Evolutionary conservation across 2,329 filamentous ascomycete genomes (phyloP).

Genomic region (Emmonsia crescens): DNA sequence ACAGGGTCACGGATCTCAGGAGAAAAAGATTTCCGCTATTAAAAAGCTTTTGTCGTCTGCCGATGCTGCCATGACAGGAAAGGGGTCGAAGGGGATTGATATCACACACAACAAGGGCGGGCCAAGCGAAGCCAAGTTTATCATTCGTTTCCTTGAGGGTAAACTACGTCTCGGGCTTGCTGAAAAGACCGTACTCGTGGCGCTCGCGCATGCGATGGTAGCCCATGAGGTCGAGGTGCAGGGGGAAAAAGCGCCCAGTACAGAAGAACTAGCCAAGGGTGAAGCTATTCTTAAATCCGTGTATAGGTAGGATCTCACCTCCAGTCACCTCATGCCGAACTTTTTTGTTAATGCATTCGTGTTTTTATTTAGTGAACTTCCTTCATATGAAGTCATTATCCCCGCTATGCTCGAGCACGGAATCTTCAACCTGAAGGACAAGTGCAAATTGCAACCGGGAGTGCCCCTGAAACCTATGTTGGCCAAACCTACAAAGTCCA

Average conservation of each 20-base stretch:
- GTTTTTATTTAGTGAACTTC: conserved; percentile 59
- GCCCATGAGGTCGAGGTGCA: conserved; percentile 67
- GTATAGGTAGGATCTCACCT: conserved; percentile 52
- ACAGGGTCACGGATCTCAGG: conserved; percentile 76
- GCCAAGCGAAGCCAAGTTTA: conserved; percentile 86
- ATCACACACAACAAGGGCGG: conserved; percentile 89
- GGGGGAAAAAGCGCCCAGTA: conserved; percentile 56
- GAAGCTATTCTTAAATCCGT: conserved; percentile 82
- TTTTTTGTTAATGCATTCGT: background rate
- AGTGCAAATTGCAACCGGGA: conserved; percentile 84
- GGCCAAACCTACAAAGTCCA: conserved; percentile 95
- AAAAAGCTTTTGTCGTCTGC: conserved; percentile 93
- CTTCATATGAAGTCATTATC: conserved; percentile 90
- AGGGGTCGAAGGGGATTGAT: conserved; percentile 56
- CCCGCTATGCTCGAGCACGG: conserved; percentile 80
- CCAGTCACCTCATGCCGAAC: background rate
- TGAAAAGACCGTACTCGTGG: conserved; percentile 82
- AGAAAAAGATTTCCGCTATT: conserved; percentile 83
- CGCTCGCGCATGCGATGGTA: conserved; percentile 78
- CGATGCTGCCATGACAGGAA: conserved; percentile 60
- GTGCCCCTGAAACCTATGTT: conserved; percentile 97
- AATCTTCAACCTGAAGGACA: conserved; percentile 67
- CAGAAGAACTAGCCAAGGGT: conserved; percentile 68
- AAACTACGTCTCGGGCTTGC: conserved; percentile 86
- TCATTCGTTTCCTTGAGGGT: conserved; percentile 86